Base-by-base conservation (phyloP, 2,329 filamentous ascomycete genomes). In the Ophiostoma ips region DNA sequence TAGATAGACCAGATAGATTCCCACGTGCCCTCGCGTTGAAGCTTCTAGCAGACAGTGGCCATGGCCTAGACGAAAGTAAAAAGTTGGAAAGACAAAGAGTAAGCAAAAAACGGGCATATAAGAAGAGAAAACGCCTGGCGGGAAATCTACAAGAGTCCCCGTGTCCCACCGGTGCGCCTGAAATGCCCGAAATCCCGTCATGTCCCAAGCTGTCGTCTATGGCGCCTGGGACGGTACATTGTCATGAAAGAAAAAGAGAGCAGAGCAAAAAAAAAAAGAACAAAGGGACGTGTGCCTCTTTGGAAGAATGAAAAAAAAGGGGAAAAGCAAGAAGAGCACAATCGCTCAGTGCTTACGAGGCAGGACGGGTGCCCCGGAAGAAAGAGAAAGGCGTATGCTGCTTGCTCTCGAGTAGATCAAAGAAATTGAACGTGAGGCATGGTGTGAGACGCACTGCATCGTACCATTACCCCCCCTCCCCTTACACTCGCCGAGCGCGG, bases 131-230 rank as follows among this genome's bases (percentile, higher is more conserved):
- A 16, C 15, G 40, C 21, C 40, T 16, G 24, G n/a, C 24, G 19
- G 21, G 38, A 12, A 33, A 44, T 15, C n/a, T 7, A 12, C 28
- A 16, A n/a, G 28, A 28, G 16, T 9, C 18, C 31, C 16, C 18
- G 15, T 50, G 33, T 18, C 18, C 47, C 12, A 40, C 33, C 16
- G 16, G 21, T 49, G 48, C 48, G 41, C 48, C 48, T 19, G 16
- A 52, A 45, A 52, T 53, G 50, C 36, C 36, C 50, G 33, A n/a
- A 15, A 40, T n/a, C n/a, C 36, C 24, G 50, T 50, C 46, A 33
- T 38, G 44, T 18, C 24, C 33, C 28, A 36, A 52, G 19, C 46
- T 18, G 2, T n/a, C n/a, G 41, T 41, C 33, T 24, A 19, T 43
- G 43, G 49, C 43, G 52, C 37, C 43, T 47, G 45, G 34, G 36